Base-by-base conservation (phyloP, 225 moss, liverwort and hornwort genomes). In the Marchantia paleacea region DNA sequence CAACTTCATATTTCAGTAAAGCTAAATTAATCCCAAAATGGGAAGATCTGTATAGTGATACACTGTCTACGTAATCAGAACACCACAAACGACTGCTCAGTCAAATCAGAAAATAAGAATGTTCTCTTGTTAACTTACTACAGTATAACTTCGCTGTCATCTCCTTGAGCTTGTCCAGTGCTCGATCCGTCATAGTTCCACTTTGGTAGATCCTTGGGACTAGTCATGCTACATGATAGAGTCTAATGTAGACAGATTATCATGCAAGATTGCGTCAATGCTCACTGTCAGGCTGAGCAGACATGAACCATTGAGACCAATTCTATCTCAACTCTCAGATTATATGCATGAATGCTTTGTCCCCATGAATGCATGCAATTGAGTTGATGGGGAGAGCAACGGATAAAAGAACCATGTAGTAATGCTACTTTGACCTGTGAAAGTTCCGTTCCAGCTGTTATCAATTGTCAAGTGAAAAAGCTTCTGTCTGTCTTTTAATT, bases 101-200 rank as follows among this genome's bases (percentile, higher is more conserved):
- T 11, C 79, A 82, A 30, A 79, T 85, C 12, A 82, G 79, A 26
- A 65, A 80, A 52, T 75, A 62, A 4, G n/a, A 16, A 25, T 39
- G 39, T 39, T 80, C 80, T 39, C 9, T 26, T 18, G 15, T 74
- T 2, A 60, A 77, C 88, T 82, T 78, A 88, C 88, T 87, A 85
- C 6, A 89, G 22, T 28, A 89, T 87, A 25, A 89, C 89, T 84
- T 89, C 89, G 22, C 85, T 85, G 61, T 89, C 89, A 12, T n/a
- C 60, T 13, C 89, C 87, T 14, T 69, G 78, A 7, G 89, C 89
- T 82, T 89, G 89, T 8, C 87, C 89, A 6, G 89, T 89, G 82
- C 89, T 89, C 13, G 87, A 87, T 19, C 89, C 89, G 74, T 89
- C 89, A 69, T 82, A 89, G 52, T 89, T 89, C 89, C 89, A 89